Base-by-base conservation (phyloP, 768 basidiomycete genomes). In the Mycena maculata region DNA sequence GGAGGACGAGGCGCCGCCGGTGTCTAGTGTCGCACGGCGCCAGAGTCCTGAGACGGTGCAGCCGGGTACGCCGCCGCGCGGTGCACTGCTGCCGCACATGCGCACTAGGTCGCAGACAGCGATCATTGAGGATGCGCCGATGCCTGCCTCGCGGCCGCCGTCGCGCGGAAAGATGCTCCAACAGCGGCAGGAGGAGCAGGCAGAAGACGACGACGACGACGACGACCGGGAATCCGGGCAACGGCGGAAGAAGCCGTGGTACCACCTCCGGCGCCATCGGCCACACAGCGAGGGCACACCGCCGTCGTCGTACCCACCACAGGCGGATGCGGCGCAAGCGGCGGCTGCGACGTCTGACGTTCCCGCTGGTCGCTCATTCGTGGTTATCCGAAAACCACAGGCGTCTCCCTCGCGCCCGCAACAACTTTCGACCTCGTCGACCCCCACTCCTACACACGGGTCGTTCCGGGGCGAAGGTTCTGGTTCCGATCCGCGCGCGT, bases 71-170 rank as follows among this genome's bases (percentile, higher is more conserved):
- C 73, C 85, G 30, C 90, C 91, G 0, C 83, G 86, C 5, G 91
- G 92, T 15, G 90, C 90, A 6, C 87, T 89, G 85, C 82, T 86
- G 44, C 88, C 83, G 20, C 92, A 92, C 74, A 80, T 86, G 36
- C 88, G 94, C 49, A 93, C 89, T 22, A 89, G 90, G 80, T 94
- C 93, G 33, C 94, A 95, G 75, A 91, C 90, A 3, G 94, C 94
- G 2, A 87, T 95, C 64, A 88, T 95, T n/a, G 92, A 95, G 63
- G 83, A 90, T 68, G 85, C 83, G 7, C 78, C 78, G 52, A 76
- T 77, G 67, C 71, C 75, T 57, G 73, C 61, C 53, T 72, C 70
- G 54, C 67, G 68, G 36, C 68, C 63, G 49, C 55, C 65, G 38
- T 68, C 60, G 50, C 52, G 25, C 58, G 59, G 48, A 47, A 50